Conservation (phyloP, 2,329 filamentous ascomycete genomes). For the Cladorrhinum sp. region DNA sequence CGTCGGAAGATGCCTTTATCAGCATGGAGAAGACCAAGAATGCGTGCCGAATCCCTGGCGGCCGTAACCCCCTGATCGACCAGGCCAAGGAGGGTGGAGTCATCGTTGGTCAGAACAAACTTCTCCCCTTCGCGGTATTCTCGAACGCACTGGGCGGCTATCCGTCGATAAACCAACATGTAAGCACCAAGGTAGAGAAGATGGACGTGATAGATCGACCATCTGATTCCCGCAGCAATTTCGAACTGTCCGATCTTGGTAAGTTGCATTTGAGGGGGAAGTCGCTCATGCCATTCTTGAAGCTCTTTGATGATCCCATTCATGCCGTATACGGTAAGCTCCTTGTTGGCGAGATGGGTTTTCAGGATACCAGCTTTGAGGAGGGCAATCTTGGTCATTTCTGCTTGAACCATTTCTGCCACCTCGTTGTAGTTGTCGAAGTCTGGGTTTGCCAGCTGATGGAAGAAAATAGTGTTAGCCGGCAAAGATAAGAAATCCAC, state of each 20-base stretch:
- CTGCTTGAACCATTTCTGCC: conserved; percentile 29
- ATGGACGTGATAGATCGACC: conserved; percentile 32
- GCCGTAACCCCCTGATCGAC: conserved; percentile 29
- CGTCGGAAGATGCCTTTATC: conserved; percentile 26
- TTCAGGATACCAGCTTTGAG: conserved; percentile 32
- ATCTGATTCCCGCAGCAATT: conserved; percentile 17
- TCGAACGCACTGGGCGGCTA: conserved; percentile 28
- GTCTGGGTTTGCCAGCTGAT: conserved; percentile 26
- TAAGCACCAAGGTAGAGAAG: conserved; percentile 33
- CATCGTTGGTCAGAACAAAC: not conserved
- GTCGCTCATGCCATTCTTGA: conserved; percentile 29
- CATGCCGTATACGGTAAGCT: conserved; percentile 28
- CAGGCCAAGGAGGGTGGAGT: conserved; percentile 12
- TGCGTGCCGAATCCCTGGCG: conserved; percentile 27
- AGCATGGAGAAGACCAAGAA: conserved; percentile 26
- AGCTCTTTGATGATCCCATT: conserved; percentile 30
- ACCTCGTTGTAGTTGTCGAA: conserved; percentile 25
- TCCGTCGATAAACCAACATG: conserved; percentile 33
- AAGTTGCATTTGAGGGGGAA: conserved; percentile 29
- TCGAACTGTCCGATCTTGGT: conserved; percentile 19
- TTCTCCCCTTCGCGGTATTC: not conserved
- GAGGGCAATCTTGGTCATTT: conserved; percentile 31
- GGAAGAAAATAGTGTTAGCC: not conserved
- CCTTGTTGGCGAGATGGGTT: conserved; percentile 30
- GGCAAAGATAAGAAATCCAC: not conserved